Percentiles rank a stretch among this genome's conserved stretches.
Evolutionary conservation across 768 basidiomycete species (phyloP).

Genomic region (Tulasnella sp.): DNA sequence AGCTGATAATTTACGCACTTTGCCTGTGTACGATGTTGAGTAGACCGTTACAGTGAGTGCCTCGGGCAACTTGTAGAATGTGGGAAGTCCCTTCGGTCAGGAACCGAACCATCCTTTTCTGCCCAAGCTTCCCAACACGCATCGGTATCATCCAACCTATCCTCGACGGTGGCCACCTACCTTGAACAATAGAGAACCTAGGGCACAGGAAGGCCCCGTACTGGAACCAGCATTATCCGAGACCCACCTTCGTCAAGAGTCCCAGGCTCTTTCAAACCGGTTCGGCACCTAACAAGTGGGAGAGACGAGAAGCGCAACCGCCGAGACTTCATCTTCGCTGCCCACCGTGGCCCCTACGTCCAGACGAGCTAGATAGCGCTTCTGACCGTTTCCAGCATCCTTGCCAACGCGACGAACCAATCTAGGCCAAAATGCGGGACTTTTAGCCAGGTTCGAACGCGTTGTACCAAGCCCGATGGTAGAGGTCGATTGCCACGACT

Average conservation of each 20-base stretch:
- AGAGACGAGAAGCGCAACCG: not conserved
- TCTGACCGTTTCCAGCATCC: not conserved
- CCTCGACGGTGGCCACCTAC: not conserved
- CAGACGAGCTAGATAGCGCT: not conserved
- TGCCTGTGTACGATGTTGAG: not conserved
- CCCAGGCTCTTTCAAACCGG: conserved; percentile 2
- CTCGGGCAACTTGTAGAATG: not conserved
- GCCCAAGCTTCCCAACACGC: not conserved
- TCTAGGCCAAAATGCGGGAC: not conserved
- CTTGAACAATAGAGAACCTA: not conserved
- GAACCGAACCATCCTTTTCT: not conserved
- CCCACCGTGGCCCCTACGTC: conserved; percentile 9
- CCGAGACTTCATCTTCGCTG: conserved; percentile 7
- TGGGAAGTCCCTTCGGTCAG: not conserved
- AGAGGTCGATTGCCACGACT: not conserved
- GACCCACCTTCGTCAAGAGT: not conserved
- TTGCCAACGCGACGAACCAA: not conserved
- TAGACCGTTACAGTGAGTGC: not conserved
- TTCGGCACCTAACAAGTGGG: conserved; percentile 10
- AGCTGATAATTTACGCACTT: not conserved
- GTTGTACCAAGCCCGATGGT: not conserved
- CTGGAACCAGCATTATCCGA: not conserved
- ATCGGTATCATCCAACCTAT: not conserved
- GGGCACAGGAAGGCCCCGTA: not conserved
- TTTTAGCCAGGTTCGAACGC: not conserved